Conservation (phyloP, 1,139 yeast species). For the Pichia sp. region DNA sequence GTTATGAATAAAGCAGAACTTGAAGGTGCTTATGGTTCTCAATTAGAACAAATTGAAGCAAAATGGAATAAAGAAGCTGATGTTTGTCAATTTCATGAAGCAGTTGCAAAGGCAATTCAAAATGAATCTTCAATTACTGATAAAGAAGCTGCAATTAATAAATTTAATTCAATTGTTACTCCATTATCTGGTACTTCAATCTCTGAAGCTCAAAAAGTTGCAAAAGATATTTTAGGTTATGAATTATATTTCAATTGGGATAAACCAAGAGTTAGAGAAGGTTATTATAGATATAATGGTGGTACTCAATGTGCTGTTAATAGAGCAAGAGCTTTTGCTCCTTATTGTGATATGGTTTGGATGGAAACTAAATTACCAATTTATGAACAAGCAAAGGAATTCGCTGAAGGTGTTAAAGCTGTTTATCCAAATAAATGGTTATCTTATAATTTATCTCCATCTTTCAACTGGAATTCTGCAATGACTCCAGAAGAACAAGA, state of each 20-base stretch:
- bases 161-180: conserved; percentile 63
- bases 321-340: conserved; percentile 95
- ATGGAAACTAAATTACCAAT: conserved; percentile 98
- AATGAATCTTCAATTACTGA: conserved; percentile 47
- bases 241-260: conserved; percentile 96
- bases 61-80: conserved; percentile 85
- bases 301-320: conserved; percentile 97
- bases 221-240: conserved; percentile 70
- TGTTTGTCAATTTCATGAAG: conserved; percentile 84
- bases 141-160: conserved; percentile 58
- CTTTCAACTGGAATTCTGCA: conserved; percentile 97
- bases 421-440: conserved; percentile 88
- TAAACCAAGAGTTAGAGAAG: conserved; percentile 92
- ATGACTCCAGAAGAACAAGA: conserved; percentile 85
- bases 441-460: conserved; percentile 92
- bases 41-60: conserved; percentile 66
- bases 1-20: conserved; percentile 79
- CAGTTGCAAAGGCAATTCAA: conserved; percentile 79
- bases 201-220: conserved; percentile 74
- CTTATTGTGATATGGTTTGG: conserved; percentile 95
- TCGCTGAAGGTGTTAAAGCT: conserved; percentile 83
- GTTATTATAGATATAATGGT: conserved; percentile 93
- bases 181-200: conserved; percentile 74
- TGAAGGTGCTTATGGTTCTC: conserved; percentile 65
- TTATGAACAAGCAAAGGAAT: conserved; percentile 88